phyloP scores from a whole-genome alignment of 202 grass and related monocot genomes.

The Zoysia matrella region DNA sequence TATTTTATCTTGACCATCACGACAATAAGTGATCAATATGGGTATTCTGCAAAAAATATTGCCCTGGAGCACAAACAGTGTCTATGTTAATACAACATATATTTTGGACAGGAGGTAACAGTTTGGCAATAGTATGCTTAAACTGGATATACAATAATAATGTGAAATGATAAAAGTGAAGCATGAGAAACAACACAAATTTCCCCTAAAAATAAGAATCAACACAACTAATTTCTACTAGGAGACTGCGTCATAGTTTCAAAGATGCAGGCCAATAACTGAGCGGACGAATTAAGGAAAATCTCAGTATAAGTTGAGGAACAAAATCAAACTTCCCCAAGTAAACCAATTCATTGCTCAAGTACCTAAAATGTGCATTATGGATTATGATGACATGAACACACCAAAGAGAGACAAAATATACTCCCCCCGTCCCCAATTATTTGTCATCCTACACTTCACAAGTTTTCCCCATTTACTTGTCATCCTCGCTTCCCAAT shows the following conservation, averaged over 20 bases:
- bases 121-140: conserved; percentile 31
- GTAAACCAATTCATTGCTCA: conserved; percentile 26
- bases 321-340: conserved; percentile 33
- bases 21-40: conserved; percentile 1
- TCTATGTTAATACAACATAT: not conserved
- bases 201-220: conserved; percentile 2
- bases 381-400: conserved; percentile 23
- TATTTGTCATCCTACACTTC: too few species aligned
- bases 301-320: conserved; percentile 16
- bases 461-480: too few species aligned
- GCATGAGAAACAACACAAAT: too few species aligned
- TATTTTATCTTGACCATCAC: not conserved
- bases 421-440: not conserved
- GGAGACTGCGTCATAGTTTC: not conserved
- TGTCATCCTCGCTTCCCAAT: too few species aligned
- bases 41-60: not conserved
- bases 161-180: too few species aligned
- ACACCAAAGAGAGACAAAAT: conserved; percentile 8
- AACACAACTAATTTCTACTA: conserved; percentile 22
- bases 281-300: not conserved
- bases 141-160: conserved; percentile 5
- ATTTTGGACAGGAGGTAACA: not conserved
- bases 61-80: not conserved
- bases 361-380: conserved; percentile 26
- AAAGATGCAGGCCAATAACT: not conserved